Conservation (phyloP, 129 eudicot genomes). For the Ambrosia artemisiifolia region DNA sequence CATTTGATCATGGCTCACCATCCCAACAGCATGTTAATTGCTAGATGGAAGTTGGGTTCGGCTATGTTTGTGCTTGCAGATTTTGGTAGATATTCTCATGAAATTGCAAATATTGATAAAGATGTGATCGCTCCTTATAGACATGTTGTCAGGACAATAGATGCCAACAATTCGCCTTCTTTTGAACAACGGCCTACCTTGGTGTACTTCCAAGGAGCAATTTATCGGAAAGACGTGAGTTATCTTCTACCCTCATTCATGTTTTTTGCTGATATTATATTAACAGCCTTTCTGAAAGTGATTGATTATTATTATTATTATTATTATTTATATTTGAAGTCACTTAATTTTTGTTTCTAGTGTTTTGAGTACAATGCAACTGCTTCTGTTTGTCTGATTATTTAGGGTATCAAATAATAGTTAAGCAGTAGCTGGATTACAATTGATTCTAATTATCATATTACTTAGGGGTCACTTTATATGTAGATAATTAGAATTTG, state of each 20-base stretch:
- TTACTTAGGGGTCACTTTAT: neutral
- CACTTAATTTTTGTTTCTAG: neutral
- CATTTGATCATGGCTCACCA: constrained; percentile 87
- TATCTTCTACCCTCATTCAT: neutral
- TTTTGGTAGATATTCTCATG: constrained; percentile 68
- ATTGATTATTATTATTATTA: neutral
- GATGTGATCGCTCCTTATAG: constrained; percentile 94
- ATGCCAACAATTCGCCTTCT: constrained; percentile 45
- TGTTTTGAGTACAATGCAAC: neutral
- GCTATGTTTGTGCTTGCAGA: constrained; percentile 92
- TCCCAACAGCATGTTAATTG: constrained; percentile 82
- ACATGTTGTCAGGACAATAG: constrained; percentile 66
- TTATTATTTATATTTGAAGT: neutral
- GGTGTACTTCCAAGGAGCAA: constrained; percentile 91
- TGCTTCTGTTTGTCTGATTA: constrained; percentile 2
- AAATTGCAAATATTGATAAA: constrained; percentile 73
- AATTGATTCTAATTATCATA: neutral
- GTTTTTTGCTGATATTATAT: constrained; percentile 1
- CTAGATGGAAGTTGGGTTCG: constrained; percentile 67
- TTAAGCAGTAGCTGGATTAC: neutral
- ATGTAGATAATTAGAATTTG: neutral
- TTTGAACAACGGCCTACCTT: constrained; percentile 61
- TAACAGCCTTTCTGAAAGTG: neutral
- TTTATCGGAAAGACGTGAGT: constrained; percentile 90
- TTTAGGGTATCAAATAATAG: neutral